Conservation (phyloP, 441 rosid genomes). For the Corymbia calophylla region DNA sequence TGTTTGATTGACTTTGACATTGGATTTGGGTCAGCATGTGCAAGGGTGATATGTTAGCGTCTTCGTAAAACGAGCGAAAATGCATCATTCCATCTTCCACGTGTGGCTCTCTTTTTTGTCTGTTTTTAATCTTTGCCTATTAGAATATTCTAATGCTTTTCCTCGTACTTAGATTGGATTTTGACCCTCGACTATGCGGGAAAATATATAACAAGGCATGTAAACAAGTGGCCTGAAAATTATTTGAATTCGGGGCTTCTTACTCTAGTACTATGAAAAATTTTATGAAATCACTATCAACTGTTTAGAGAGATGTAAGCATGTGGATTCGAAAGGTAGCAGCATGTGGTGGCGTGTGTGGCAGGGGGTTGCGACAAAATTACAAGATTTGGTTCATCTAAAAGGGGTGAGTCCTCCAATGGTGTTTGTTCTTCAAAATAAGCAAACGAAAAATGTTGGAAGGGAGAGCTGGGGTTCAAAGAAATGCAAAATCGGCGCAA, state of each 20-base stretch:
- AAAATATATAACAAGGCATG: no score
- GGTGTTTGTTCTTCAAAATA: neutral
- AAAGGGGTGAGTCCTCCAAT: fast-evolving
- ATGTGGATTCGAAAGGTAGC: neutral
- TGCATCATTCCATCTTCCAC: neutral
- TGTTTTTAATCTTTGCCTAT: no score
- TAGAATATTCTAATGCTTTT: no score
- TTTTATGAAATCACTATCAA: no score
- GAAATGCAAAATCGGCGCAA: neutral
- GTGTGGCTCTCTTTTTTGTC: neutral
- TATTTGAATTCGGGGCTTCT: fast-evolving
- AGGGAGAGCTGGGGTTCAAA: no score
- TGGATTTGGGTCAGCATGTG: neutral
- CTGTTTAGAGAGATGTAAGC: neutral
- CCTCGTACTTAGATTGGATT: no score
- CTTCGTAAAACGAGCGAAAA: neutral
- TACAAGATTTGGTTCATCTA: no score
- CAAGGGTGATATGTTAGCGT: neutral
- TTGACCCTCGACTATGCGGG: no score
- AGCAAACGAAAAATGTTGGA: neutral
- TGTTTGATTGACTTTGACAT: neutral
- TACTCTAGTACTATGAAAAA: fast-evolving
- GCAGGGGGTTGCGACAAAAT: no score
- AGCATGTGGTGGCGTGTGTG: neutral
- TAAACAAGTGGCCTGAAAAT: fast-evolving